Conservation (phyloP, 1,284 basidiomycete species). For the Pascua guehoae region DNA sequence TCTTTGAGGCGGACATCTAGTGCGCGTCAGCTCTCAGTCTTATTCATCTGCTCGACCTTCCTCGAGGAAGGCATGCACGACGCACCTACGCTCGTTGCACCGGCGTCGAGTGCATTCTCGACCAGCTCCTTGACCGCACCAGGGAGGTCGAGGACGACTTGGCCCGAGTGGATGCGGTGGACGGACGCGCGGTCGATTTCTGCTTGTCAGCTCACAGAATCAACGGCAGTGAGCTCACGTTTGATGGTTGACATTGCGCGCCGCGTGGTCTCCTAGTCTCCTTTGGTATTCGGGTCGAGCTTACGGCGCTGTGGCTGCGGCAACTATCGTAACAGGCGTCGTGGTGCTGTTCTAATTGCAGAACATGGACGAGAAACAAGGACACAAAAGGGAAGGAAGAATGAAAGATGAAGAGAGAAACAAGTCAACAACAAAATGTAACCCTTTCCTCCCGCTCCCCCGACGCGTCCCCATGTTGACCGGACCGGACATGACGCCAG, state of each 20-base stretch:
- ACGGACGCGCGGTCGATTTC: conserved; percentile 73
- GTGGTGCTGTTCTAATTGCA: too few species aligned
- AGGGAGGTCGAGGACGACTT: conserved; percentile 91
- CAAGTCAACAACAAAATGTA: too few species aligned
- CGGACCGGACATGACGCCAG: too few species aligned
- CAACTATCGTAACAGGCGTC: too few species aligned
- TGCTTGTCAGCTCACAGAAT: conserved; percentile 11
- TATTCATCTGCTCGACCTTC: too few species aligned
- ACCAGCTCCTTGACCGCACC: conserved; percentile 93
- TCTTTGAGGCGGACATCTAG: conserved; percentile 88
- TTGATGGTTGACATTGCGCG: conserved; percentile 9
- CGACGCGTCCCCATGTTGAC: too few species aligned
- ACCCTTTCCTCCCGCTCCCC: too few species aligned
- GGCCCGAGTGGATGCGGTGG: conserved; percentile 85
- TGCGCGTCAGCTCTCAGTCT: not conserved
- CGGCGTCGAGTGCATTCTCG: conserved; percentile 93
- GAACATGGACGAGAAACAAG: too few species aligned
- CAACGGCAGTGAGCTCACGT: not conserved
- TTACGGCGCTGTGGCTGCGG: too few species aligned
- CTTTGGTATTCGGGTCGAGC: too few species aligned
- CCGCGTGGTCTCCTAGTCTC: not conserved
- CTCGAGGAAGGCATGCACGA: not conserved
- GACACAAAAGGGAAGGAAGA: too few species aligned
- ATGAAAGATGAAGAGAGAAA: too few species aligned
- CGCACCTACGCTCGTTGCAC: conserved; percentile 78